Conservation (phyloP, 441 rosid genomes). For the Gossypium laxum region DNA sequence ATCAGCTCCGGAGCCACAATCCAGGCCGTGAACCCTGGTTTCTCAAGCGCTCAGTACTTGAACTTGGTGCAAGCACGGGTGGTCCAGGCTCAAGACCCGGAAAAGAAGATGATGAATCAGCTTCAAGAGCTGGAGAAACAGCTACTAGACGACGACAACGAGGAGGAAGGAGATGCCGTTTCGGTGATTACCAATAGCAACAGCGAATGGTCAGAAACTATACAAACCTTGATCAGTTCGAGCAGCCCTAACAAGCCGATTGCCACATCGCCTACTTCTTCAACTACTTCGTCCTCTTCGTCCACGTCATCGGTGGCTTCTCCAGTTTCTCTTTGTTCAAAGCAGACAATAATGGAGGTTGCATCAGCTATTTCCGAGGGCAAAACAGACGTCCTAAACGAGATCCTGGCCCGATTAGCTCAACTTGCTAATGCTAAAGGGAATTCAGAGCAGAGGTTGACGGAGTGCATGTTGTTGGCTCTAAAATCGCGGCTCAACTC, state of each 20-base stretch:
- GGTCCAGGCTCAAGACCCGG: constrained; percentile 33
- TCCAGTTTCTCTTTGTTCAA: constrained; percentile 36
- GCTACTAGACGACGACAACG: constrained; percentile 53
- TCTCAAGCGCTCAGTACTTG: constrained; percentile 25
- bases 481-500: constrained; percentile 49
- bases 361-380: constrained; percentile 71
- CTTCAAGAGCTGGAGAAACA: constrained; percentile 75
- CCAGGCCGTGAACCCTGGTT: constrained; percentile 18
- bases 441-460: constrained; percentile 61
- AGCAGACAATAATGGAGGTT: constrained; percentile 47
- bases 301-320: constrained; percentile 53
- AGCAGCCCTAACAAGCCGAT: constrained; percentile 35
- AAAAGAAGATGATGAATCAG: constrained; percentile 60
- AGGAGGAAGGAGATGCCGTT: constrained; percentile 49
- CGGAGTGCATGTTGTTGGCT: constrained; percentile 47
- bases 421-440: constrained; percentile 42
- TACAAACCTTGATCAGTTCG: constrained; percentile 43
- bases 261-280: constrained; percentile 53
- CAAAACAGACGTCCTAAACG: constrained; percentile 39
- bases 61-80: constrained; percentile 30
- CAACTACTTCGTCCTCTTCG: constrained; percentile 57
- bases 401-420: constrained; percentile 52
- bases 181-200: constrained; percentile 56
- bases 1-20: constrained; percentile 19
- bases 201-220: constrained; percentile 76